Base-by-base conservation (phyloP, 2,329 filamentous ascomycete genomes). In the Cordyceps cateniannulata region DNA sequence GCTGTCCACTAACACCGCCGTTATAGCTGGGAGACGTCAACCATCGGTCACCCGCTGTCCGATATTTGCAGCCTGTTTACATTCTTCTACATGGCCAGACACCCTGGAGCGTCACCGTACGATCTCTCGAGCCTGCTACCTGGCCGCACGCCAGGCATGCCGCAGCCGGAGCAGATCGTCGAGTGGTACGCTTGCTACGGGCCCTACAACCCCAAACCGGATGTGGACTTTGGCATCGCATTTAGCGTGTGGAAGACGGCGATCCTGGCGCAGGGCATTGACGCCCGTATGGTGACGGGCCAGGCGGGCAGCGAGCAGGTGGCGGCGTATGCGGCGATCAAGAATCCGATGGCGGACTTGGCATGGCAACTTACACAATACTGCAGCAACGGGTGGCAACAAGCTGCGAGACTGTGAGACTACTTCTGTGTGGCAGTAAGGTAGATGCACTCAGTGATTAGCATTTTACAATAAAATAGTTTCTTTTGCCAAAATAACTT, bases 301-400 rank as follows among this genome's bases (percentile, higher is more conserved):
- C 93, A 98, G 80, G 93, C 95, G 40, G 96, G 92, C 75, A 96
- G 91, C 72, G 88, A 85, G 62, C 84, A 89, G 71, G 95, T 95
- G 6, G 82, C 80, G 66, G 81, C 86, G 45, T 91, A 96, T 73
- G 92, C 82, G 0, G 78, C 77, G 59, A 83, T 85, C 72, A 86
- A 90, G 76, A 81, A 78, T 50, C 87, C 89, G 24, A 84, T 93
- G 78, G 92, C 88, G 0, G 81, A 91, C 73, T 80, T 89, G 67
- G 90, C 91, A 6, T 97, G 92, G 91, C 79, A 81, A 61, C 75
- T 91, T 66, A 86, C 93, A 61, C 80, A 79, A 71, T 74, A 71
- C 63, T 73, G 74, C 57, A 67, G 69, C 49, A 25, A 22, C 20
- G 67, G 66, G 20, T 53, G 57, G 53, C 66, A 63, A 45, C 65